Evolutionary conservation across 1,139 yeast species (phyloP).

Genomic region (Debaryomyces nepalensis): DNA sequence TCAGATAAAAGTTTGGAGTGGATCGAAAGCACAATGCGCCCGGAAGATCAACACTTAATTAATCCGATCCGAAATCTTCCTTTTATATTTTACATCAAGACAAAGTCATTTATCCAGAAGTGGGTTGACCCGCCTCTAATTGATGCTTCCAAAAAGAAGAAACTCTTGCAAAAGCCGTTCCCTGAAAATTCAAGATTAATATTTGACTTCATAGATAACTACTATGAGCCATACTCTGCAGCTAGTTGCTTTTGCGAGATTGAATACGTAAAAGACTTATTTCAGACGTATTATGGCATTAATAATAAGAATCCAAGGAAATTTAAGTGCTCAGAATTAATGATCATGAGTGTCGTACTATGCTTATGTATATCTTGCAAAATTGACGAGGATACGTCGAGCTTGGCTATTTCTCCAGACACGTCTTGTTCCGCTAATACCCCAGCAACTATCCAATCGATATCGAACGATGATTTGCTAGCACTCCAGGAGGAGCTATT

Average conservation of each 20-base stretch:
- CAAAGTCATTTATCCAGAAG: constrained; percentile 26
- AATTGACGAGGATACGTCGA: constrained; percentile 22
- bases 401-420: constrained; percentile 11
- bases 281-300: constrained; percentile 26
- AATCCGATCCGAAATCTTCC: constrained; percentile 41
- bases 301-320: constrained; percentile 12
- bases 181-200: constrained; percentile 31
- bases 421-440: constrained; percentile 13
- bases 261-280: constrained; percentile 23
- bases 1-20: constrained; percentile 41
- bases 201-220: constrained; percentile 27
- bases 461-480: constrained; percentile 18
- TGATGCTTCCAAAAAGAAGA: constrained; percentile 24
- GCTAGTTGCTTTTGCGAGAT: constrained; percentile 23
- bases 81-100: constrained; percentile 26
- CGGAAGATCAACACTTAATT: constrained; percentile 26
- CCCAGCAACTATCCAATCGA: constrained; percentile 3
- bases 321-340: constrained; percentile 34
- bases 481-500: constrained; percentile 32
- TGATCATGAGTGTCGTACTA: constrained; percentile 39
- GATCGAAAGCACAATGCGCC: constrained; percentile 34
- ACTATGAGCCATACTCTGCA: constrained; percentile 22
- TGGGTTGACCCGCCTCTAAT: constrained; percentile 43
- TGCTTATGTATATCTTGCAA: constrained; percentile 31
- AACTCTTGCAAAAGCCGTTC: constrained; percentile 33